These are phyloP conservation scores for Fonsecaea pugnacius DNA, from an alignment of 2,329 filamentous ascomycete species.

Conservation along the genomic window DNA sequence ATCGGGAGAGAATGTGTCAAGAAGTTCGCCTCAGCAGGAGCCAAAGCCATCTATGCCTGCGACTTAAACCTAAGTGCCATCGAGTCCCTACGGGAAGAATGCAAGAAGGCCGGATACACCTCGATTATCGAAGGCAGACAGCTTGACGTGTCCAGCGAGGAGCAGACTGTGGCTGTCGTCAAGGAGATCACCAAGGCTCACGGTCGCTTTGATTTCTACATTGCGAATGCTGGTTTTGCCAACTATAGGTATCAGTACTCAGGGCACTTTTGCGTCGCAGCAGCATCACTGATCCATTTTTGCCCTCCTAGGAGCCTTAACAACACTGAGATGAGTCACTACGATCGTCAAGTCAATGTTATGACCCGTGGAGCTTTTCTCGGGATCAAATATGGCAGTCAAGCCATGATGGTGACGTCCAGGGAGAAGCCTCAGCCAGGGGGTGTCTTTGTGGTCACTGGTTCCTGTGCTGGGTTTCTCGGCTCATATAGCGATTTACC, in stretches of 20 bases:
- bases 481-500: constrained; percentile 26
- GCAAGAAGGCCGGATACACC: constrained; percentile 14
- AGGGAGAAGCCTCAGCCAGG: constrained; percentile 20
- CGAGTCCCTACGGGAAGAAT: constrained; percentile 20
- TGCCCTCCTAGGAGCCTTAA: constrained; percentile 13
- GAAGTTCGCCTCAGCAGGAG: constrained; percentile 29
- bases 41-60: constrained; percentile 23
- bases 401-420: constrained; percentile 28
- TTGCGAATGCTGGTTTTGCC: constrained; percentile 28
- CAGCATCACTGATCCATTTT: too few relatives aligned
- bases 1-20: constrained; percentile 39
- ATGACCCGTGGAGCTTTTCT: constrained; percentile 23
- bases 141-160: constrained; percentile 21
- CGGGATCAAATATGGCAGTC: constrained; percentile 24
- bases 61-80: constrained; percentile 19
- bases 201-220: constrained; percentile 26
- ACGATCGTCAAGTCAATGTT: constrained; percentile 25
- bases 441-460: constrained; percentile 21
- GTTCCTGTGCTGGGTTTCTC: constrained; percentile 16
- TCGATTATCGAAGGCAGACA: constrained; percentile 12
- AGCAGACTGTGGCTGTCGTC: constrained; percentile 20
- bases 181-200: constrained; percentile 19
- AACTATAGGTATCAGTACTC: constrained; percentile 17
- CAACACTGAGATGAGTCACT: constrained; percentile 18
- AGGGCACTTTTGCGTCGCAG: too few relatives aligned